Conservation (phyloP, 2,329 filamentous ascomycete species). For the Simplicillium sp. region DNA sequence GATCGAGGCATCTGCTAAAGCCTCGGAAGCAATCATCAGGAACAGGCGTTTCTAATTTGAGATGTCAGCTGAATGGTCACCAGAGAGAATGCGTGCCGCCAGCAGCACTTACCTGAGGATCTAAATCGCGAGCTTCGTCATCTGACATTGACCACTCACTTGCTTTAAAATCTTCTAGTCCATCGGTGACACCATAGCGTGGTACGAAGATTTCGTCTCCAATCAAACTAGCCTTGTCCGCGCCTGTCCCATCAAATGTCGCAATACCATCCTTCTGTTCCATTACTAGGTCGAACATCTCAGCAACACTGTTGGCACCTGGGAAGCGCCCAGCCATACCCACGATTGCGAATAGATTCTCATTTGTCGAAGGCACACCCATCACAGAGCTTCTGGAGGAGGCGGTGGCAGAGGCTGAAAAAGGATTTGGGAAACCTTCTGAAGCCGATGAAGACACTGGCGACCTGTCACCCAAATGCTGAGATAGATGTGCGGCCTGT, state of each 20-base stretch:
- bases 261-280: conserved; percentile 15
- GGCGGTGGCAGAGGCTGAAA: background rate
- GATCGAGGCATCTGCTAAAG: conserved; percentile 1
- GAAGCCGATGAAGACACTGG: background rate
- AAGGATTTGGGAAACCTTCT: background rate
- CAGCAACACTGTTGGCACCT: conserved; percentile 13
- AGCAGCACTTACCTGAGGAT: conserved; percentile 1
- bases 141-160: conserved; percentile 2
- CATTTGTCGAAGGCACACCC: background rate
- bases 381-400: too few relatives aligned
- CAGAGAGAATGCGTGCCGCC: too few relatives aligned
- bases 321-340: conserved; percentile 32
- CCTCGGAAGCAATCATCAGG: conserved; percentile 1
- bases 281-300: conserved; percentile 10
- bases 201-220: conserved; percentile 1
- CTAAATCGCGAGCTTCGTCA: background rate
- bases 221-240: background rate
- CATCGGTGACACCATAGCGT: conserved; percentile 1
- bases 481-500: background rate
- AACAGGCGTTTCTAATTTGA: conserved; percentile 4
- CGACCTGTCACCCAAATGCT: background rate
- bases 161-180: background rate
- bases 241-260: conserved; percentile 11
- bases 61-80: too few relatives aligned
- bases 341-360: conserved; percentile 30